Evolutionary conservation across 768 basidiomycete species (phyloP).

Genomic region (Dictyophora rubrovolvata): DNA sequence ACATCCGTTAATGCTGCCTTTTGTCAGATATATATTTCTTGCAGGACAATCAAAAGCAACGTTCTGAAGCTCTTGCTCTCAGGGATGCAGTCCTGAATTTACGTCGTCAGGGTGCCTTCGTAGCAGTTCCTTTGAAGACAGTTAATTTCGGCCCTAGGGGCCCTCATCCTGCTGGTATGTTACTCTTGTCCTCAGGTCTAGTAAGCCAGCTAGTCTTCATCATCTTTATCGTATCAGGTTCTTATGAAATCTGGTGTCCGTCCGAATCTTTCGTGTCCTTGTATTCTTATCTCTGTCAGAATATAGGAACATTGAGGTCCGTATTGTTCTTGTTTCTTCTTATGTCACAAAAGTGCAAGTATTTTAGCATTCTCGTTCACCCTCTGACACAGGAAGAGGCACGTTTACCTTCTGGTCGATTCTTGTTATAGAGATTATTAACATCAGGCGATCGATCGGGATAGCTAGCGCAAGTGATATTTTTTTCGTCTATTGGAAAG

Average conservation of each 20-base stretch:
- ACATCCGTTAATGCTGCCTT: constrained; percentile 6
- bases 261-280: constrained; percentile 63
- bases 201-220: neutral
- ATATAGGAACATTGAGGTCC: constrained; percentile 62
- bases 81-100: constrained; percentile 63
- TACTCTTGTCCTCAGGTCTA: neutral
- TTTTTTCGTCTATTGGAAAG: constrained; percentile 25
- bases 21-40: constrained; percentile 67
- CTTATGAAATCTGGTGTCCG: constrained; percentile 76
- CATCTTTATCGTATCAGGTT: constrained; percentile 33
- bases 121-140: constrained; percentile 65
- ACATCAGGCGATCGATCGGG: neutral
- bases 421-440: neutral
- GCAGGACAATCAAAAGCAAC: constrained; percentile 52
- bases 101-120: constrained; percentile 65
- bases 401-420: constrained; percentile 15
- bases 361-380: constrained; percentile 55
- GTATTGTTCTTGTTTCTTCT: neutral
- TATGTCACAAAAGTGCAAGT: no score
- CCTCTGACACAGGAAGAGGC: constrained; percentile 66
- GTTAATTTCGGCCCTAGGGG: constrained; percentile 63
- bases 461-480: neutral
- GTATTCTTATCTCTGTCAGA: constrained; percentile 65
- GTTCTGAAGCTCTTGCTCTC: constrained; percentile 54
- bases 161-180: constrained; percentile 66